Base-by-base conservation (phyloP, 2,329 filamentous ascomycete genomes). In the Xylaria sp. region DNA sequence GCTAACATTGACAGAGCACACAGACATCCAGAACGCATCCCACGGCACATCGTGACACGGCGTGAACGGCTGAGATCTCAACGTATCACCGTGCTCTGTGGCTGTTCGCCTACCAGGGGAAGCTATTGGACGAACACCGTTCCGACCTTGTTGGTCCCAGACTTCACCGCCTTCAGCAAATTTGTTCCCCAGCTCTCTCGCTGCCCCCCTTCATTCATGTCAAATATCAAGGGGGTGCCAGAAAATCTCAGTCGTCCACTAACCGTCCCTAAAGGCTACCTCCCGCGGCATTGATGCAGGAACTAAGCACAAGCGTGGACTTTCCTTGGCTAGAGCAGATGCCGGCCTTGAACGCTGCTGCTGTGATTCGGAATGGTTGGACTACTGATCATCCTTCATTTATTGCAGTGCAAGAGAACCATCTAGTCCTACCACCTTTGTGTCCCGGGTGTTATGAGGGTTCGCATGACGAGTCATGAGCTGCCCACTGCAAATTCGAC, bases 41-140 rank as follows among this genome's bases (percentile, higher is more conserved):
- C 45, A 52, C 47, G 34, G 51, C 48, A 50, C 38, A 55, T 48
- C 53, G 64, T 66, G 39, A 59, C 54, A 66, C 66, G 37, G 39
- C 41, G 41, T 54, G 48, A 59, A 56, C 54, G 39, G 49, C 51
- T 39, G 50, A 50, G 44, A 22, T 34, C 47, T 46, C 49, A 29
- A 38, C 39, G 63, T 65, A 43, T 53, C 49, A 66, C 63, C 43
- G 18, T 53, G 46, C 41, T 48, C 50, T 63, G 60, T 57, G 54
- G 55, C 44, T 58, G 49, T 54, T 68, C 66, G 66, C 61, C 60
- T 66, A 68, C 41, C 43, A 34, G 45, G 59, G 34, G 39, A 62
- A 58, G 48, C 50, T 47, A 68, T 68, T 68, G 66, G 65, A 55
- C 48, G 41, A 39, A 17, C 43, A 43, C 40, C 47, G 37, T 47